Percentiles rank a stretch among this genome's conserved stretches.
These are phyloP conservation scores for Thielaviopsis musarum DNA, from an alignment of 2,329 filamentous ascomycete species.

Conservation along the genomic window DNA sequence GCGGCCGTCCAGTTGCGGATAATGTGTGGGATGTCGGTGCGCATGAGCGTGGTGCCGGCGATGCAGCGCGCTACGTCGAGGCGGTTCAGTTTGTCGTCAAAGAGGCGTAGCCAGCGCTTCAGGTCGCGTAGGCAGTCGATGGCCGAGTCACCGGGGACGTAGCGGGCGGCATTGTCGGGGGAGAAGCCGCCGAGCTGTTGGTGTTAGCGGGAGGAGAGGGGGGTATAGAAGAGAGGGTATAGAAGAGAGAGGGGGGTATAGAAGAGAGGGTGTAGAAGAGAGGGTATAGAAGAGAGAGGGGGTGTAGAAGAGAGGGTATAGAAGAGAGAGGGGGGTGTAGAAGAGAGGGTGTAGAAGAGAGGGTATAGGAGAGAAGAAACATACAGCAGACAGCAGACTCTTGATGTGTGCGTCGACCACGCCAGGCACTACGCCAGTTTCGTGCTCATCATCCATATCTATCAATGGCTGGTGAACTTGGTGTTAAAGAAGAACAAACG, in stretches of 20 bases:
- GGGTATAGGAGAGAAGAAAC: constrained; percentile 23
- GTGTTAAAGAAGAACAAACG: neutral
- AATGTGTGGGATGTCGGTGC: constrained; percentile 79
- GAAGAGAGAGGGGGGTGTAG: neutral
- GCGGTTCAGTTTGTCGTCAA: constrained; percentile 83
- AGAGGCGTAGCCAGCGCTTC: constrained; percentile 86
- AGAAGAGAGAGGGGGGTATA: neutral
- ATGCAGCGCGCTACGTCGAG: constrained; percentile 90
- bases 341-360: neutral
- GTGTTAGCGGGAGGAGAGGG: constrained; percentile 11
- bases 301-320: neutral
- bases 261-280: neutral
- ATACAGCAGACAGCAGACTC: constrained; percentile 81
- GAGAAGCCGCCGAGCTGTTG: constrained; percentile 70
- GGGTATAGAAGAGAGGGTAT: neutral
- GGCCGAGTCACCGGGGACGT: constrained; percentile 84
- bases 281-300: neutral
- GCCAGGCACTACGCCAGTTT: constrained; percentile 57
- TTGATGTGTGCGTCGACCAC: constrained; percentile 88
- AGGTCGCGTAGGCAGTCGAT: constrained; percentile 83
- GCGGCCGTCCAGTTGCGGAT: constrained; percentile 66
- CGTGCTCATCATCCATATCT: constrained; percentile 4
- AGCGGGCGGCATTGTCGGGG: constrained; percentile 61
- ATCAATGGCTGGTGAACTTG: neutral
- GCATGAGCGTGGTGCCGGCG: constrained; percentile 80